Evolutionary conservation across 2,329 filamentous ascomycete genomes (phyloP).

Genomic region (Xylariaceae sp.): DNA sequence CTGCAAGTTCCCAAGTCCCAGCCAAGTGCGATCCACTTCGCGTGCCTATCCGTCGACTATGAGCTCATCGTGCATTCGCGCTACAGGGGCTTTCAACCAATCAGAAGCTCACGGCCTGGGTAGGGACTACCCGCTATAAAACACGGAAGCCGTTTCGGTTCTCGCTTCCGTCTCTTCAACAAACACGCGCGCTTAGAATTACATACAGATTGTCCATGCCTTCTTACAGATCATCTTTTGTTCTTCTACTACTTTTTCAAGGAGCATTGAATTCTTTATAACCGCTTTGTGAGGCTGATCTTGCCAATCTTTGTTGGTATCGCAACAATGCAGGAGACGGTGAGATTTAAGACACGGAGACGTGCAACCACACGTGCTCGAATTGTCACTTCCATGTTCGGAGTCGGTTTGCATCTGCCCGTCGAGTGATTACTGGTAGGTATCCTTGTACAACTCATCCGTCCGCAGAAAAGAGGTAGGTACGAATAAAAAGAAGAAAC

Average conservation of each 20-base stretch:
- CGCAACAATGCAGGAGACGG: not conserved
- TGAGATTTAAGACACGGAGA: not conserved
- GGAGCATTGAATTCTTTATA: not conserved
- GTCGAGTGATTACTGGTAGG: not conserved
- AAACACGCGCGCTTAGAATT: not conserved
- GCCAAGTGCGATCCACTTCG: not conserved
- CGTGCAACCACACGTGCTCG: not conserved
- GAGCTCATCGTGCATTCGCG: slow-evolving; percentile 3
- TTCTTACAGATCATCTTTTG: not conserved
- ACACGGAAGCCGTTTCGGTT: not conserved
- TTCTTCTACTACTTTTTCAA: no score
- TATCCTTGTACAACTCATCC: not conserved
- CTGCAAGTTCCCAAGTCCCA: not conserved
- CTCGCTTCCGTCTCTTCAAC: not conserved
- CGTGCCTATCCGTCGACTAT: slow-evolving; percentile 3
- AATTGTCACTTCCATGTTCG: not conserved
- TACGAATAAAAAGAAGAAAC: not conserved
- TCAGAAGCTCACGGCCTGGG: slow-evolving; percentile 16
- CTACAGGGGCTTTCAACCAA: not conserved
- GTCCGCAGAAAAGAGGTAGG: not conserved
- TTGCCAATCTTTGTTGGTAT: not conserved
- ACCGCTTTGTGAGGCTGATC: not conserved
- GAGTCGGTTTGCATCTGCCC: not conserved
- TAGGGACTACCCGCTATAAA: slow-evolving; percentile 17
- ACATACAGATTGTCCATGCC: not conserved